These are phyloP conservation scores for Puccinia polysora DNA, from an alignment of 1,284 basidiomycete genomes.

Conservation along the genomic window DNA sequence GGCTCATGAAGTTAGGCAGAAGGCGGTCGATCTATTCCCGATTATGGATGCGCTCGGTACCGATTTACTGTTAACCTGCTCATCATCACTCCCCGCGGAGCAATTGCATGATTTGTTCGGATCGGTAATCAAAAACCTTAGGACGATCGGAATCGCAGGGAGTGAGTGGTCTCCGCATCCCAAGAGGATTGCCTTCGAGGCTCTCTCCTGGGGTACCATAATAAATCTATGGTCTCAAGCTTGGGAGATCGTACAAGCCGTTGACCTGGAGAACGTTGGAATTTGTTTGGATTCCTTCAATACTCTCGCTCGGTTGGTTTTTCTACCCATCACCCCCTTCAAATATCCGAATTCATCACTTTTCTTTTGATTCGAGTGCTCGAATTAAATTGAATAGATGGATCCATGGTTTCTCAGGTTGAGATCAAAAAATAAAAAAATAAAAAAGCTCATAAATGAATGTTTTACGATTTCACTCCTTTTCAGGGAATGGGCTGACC, in stretches of 20 bases:
- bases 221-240: slow-evolving; percentile 52
- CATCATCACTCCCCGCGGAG: slow-evolving; percentile 48
- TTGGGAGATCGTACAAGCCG: slow-evolving; percentile 51
- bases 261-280: slow-evolving; percentile 52
- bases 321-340: too few species aligned
- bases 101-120: slow-evolving; percentile 44
- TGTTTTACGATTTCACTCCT: too few species aligned
- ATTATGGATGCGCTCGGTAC: slow-evolving; percentile 49
- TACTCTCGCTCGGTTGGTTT: slow-evolving; percentile 53
- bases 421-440: background rate
- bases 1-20: slow-evolving; percentile 5
- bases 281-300: slow-evolving; percentile 55
- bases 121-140: background rate
- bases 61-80: slow-evolving; percentile 49
- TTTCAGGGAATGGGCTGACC: slow-evolving; percentile 28
- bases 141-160: slow-evolving; percentile 47
- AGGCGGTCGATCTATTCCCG: slow-evolving; percentile 47
- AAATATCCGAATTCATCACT: too few species aligned
- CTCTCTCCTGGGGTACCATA: slow-evolving; percentile 49
- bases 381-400: too few species aligned
- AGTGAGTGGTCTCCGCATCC: slow-evolving; percentile 43
- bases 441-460: background rate
- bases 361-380: too few species aligned
- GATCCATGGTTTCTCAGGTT: too few species aligned
- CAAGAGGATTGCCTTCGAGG: slow-evolving; percentile 50